phyloP scores from a whole-genome alignment of 768 basidiomycete genomes.

The Thelephora aurantiotincta region DNA sequence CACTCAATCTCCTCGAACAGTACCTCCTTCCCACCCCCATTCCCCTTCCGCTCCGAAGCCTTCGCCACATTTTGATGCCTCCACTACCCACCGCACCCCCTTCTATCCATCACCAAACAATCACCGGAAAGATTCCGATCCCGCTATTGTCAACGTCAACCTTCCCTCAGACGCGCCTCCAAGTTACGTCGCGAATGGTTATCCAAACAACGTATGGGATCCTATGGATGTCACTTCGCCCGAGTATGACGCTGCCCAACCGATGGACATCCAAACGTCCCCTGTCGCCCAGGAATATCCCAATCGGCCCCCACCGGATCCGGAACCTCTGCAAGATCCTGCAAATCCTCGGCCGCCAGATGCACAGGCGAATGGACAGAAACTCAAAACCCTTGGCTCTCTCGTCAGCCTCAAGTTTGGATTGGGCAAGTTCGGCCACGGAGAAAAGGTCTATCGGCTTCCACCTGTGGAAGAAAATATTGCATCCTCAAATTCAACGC shows the following conservation, averaged over 20 bases:
- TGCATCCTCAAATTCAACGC: conserved; percentile 34
- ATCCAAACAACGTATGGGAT: conserved; percentile 18
- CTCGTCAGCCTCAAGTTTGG: conserved; percentile 37
- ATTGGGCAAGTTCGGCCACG: conserved; percentile 53
- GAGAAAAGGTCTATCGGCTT: conserved; percentile 51
- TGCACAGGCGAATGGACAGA: conserved; percentile 30
- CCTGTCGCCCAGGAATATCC: conserved; percentile 40
- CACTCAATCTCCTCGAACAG: conserved; percentile 20
- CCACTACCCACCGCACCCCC: conserved; percentile 37
- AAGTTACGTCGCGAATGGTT: neutral
- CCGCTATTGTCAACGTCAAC: neutral
- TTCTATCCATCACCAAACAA: conserved; percentile 22
- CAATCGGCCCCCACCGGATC: conserved; percentile 25
- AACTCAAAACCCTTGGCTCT: conserved; percentile 41
- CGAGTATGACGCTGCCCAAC: conserved; percentile 30
- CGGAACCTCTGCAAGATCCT: conserved; percentile 22
- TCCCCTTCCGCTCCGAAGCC: conserved; percentile 21
- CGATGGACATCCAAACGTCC: conserved; percentile 37
- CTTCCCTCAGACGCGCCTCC: neutral
- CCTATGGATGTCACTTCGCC: conserved; percentile 47
- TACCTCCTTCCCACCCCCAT: conserved; percentile 28
- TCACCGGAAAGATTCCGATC: conserved; percentile 3
- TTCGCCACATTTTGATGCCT: conserved; percentile 27
- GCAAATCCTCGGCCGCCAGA: conserved; percentile 24
- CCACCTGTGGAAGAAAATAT: conserved; percentile 66